Evolutionary conservation across 1,139 yeast species (phyloP).

Genomic region (Ogataea hybrid): DNA sequence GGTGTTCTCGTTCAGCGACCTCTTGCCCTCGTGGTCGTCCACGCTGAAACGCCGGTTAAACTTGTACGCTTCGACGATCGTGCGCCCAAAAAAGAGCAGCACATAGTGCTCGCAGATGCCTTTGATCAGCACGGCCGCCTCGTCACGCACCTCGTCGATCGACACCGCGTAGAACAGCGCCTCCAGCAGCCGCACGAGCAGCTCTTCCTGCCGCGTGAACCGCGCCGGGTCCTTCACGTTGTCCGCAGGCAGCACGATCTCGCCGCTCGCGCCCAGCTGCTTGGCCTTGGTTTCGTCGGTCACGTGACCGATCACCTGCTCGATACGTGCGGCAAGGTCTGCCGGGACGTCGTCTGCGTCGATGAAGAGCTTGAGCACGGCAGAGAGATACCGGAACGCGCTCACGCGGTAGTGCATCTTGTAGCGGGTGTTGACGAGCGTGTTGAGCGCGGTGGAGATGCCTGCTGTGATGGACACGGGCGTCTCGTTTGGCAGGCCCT

Average conservation of each 20-base stretch:
- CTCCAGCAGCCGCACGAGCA: slow-evolving; percentile 60
- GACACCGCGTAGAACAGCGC: slow-evolving; percentile 74
- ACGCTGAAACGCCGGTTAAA: slow-evolving; percentile 71
- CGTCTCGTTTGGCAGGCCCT: slow-evolving; percentile 61
- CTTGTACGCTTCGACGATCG: slow-evolving; percentile 68
- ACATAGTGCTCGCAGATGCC: slow-evolving; percentile 79
- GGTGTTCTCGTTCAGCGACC: slow-evolving; percentile 66
- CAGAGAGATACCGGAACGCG: slow-evolving; percentile 71
- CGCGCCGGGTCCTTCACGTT: slow-evolving; percentile 48
- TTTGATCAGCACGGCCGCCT: slow-evolving; percentile 59
- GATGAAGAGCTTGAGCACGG: slow-evolving; percentile 66
- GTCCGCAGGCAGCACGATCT: slow-evolving; percentile 40
- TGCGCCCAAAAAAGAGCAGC: slow-evolving; percentile 70
- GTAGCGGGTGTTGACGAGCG: slow-evolving; percentile 65
- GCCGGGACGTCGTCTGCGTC: slow-evolving; percentile 65
- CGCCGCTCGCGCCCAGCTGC: slow-evolving; percentile 19
- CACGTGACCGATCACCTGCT: slow-evolving; percentile 46
- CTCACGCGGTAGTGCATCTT: slow-evolving; percentile 68
- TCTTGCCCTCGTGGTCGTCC: slow-evolving; percentile 75
- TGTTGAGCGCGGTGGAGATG: slow-evolving; percentile 65
- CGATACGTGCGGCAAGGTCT: slow-evolving; percentile 46
- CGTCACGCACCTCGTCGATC: slow-evolving; percentile 68
- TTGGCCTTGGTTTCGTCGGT: slow-evolving; percentile 27
- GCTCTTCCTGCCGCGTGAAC: slow-evolving; percentile 58
- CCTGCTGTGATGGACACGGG: slow-evolving; percentile 84